Evolutionary conservation across 129 eudicot species (phyloP).

Genomic region (Oenanthe sinensis): DNA sequence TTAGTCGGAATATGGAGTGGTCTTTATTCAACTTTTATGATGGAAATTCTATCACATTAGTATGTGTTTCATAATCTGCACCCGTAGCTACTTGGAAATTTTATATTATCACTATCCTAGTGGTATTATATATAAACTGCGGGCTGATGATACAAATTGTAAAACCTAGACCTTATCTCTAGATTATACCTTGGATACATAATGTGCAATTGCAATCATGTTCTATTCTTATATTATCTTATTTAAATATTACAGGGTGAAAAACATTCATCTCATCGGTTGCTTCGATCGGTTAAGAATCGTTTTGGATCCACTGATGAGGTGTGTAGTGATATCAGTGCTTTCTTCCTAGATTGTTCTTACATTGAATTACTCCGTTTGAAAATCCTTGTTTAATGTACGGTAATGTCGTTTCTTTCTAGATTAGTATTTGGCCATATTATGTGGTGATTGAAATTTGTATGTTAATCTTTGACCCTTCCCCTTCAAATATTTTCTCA

Average conservation of each 20-base stretch:
- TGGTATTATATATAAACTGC: not conserved
- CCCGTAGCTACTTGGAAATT: not conserved
- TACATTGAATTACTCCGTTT: not conserved
- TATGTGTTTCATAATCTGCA: not conserved
- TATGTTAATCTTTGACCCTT: not conserved
- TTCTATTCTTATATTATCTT: not conserved
- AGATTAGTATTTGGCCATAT: not conserved
- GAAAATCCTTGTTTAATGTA: not conserved
- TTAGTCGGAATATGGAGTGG: not conserved
- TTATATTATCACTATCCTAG: not conserved
- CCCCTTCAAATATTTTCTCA: not conserved
- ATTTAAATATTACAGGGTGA: constrained; percentile 64
- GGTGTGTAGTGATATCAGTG: constrained; percentile 29
- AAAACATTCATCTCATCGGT: constrained; percentile 69
- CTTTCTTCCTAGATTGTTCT: not conserved
- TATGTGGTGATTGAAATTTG: not conserved
- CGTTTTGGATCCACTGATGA: constrained; percentile 97
- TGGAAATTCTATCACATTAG: not conserved
- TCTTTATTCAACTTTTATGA: not conserved
- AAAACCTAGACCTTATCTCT: not conserved
- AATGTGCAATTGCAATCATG: not conserved
- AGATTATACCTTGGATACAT: not conserved
- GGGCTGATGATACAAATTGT: not conserved
- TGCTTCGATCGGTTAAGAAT: constrained; percentile 80
- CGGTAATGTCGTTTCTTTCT: not conserved